A percentile compares a stretch with the other conserved stretches of the same genome.
These are phyloP conservation scores for Sonneratia alba DNA, from an alignment of 345 rosid genomes.

Conservation along the genomic window DNA sequence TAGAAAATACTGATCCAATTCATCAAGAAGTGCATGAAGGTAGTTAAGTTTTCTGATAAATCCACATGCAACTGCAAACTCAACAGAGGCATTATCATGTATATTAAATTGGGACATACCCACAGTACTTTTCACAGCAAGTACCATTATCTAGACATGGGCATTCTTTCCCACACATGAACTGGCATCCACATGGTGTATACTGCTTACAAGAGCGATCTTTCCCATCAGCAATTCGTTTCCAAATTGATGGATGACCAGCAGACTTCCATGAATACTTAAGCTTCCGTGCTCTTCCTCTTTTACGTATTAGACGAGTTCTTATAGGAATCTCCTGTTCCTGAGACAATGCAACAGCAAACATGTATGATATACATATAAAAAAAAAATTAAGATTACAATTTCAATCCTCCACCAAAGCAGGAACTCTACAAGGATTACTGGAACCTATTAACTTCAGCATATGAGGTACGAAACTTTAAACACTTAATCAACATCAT, in stretches of 20 bases:
- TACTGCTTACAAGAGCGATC: slow-evolving; percentile 54
- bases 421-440: background rate
- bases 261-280: slow-evolving; percentile 87
- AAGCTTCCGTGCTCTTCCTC: slow-evolving; percentile 70
- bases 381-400: background rate
- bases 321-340: slow-evolving; percentile 64
- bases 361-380: background rate
- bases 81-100: background rate
- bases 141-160: slow-evolving; percentile 58
- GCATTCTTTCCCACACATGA: slow-evolving; percentile 78
- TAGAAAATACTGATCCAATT: background rate
- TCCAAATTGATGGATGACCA: slow-evolving; percentile 70
- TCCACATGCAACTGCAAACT: background rate
- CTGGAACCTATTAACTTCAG: background rate
- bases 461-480: background rate
- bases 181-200: slow-evolving; percentile 83
- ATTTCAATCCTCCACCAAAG: background rate
- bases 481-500: background rate
- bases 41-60: background rate
- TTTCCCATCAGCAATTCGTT: slow-evolving; percentile 55
- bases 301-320: slow-evolving; percentile 43
- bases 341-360: slow-evolving; percentile 23
- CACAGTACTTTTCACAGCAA: slow-evolving; percentile 94
- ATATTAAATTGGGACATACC: slow-evolving; percentile 41
- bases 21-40: background rate